phyloP scores from a whole-genome alignment of 257 asterid species.

The Verbascum thapsus region DNA sequence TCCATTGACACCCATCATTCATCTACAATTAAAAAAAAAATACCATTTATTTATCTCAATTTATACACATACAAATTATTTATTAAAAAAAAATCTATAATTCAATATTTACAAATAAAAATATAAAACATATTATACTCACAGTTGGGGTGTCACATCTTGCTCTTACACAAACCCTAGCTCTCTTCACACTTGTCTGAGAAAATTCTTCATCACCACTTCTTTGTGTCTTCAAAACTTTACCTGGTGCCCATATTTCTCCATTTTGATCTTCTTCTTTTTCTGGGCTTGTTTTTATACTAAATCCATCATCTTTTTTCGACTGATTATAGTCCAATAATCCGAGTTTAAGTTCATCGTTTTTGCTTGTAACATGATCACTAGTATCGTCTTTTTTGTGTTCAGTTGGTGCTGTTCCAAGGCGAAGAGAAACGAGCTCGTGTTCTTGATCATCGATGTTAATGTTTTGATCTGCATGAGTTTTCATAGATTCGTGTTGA shows the following conservation, averaged over 20 bases:
- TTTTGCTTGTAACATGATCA: constrained; percentile 14
- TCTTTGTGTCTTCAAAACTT: constrained; percentile 39
- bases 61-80: background rate
- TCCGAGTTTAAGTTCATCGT: constrained; percentile 41
- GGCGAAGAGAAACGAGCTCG: constrained; percentile 72
- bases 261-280: constrained; percentile 32
- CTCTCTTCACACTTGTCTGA: constrained; percentile 64
- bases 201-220: constrained; percentile 58
- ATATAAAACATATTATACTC: constrained; percentile 27
- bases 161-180: constrained; percentile 83
- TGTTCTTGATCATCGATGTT: constrained; percentile 39
- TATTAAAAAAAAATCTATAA: background rate
- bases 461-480: background rate
- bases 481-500: constrained; percentile 34
- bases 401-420: constrained; percentile 51
- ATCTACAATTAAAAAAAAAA: constrained; percentile 42
- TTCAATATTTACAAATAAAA: background rate
- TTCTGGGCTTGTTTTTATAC: constrained; percentile 31
- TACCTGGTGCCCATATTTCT: constrained; percentile 37
- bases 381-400: constrained; percentile 31
- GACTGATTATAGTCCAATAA: constrained; percentile 29
- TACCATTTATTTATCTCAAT: background rate
- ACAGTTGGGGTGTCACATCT: constrained; percentile 85
- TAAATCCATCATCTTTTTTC: constrained; percentile 8
- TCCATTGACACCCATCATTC: constrained; percentile 97